These are phyloP conservation scores for Penicillium taxi DNA, from an alignment of 495 filamentous ascomycete genomes.

Conservation along the genomic window DNA sequence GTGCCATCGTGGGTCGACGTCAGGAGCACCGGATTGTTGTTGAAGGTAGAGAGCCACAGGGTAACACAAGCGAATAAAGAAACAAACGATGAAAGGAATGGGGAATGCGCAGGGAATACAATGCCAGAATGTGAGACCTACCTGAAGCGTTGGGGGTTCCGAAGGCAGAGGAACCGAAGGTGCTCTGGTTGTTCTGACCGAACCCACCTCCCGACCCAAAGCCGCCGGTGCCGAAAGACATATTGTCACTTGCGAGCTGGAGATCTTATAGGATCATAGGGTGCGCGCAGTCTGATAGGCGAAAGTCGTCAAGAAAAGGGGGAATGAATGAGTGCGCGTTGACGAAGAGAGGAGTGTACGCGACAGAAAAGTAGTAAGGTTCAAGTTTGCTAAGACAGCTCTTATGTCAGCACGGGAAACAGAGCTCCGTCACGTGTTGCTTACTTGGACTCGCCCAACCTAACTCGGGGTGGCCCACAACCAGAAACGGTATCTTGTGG, in stretches of 20 bases:
- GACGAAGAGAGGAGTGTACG: conserved; percentile 18
- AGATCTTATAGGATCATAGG: conserved; percentile 30
- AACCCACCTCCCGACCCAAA: conserved; percentile 48
- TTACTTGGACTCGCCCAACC: conserved; percentile 7
- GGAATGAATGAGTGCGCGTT: conserved; percentile 14
- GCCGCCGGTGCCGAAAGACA: conserved; percentile 42
- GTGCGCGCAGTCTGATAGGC: conserved; percentile 12
- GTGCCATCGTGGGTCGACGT: conserved; percentile 30
- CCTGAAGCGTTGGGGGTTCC: no score
- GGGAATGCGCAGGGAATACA: conserved; percentile 11
- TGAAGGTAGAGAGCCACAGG: conserved; percentile 5
- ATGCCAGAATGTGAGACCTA: conserved; percentile 28
- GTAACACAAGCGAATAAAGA: conserved; percentile 10
- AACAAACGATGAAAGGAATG: conserved; percentile 12
- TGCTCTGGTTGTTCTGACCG: conserved; percentile 52
- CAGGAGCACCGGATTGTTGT: conserved; percentile 29
- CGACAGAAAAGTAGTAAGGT: conserved; percentile 23
- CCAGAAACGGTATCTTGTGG: neutral
- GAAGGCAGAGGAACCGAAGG: conserved; percentile 41
- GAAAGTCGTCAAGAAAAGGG: conserved; percentile 5
- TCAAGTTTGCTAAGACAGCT: conserved; percentile 15
- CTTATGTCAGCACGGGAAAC: conserved; percentile 22
- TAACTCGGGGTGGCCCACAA: neutral
- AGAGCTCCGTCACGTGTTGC: conserved; percentile 22
- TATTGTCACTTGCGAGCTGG: conserved; percentile 28